Evolutionary conservation across 371 early-diverging fungal species (phyloP).

Genomic region (Smittium culicis): DNA sequence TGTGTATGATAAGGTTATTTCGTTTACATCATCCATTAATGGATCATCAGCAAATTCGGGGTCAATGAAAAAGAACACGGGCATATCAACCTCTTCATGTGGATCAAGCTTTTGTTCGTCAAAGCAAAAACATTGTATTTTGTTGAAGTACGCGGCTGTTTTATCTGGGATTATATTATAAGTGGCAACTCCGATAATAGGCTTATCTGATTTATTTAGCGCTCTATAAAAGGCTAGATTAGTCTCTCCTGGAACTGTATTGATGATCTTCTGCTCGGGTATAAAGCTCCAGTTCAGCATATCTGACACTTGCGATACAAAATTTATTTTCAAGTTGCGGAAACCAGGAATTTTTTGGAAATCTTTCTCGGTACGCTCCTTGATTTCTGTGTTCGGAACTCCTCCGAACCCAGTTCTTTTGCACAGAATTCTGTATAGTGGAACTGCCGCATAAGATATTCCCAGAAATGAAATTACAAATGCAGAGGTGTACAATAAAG

Average conservation of each 20-base stretch:
- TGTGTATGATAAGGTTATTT: conserved; percentile 87
- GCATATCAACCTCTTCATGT: conserved; percentile 95
- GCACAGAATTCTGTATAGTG: conserved; percentile 90
- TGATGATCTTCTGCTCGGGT: conserved; percentile 72
- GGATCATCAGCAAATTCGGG: conserved; percentile 94
- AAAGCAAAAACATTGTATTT: conserved; percentile 98
- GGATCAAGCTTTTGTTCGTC: conserved; percentile 90
- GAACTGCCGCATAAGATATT: conserved; percentile 87
- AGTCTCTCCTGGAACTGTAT: conserved; percentile 89
- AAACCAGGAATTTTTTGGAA: conserved; percentile 40
- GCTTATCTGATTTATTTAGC: conserved; percentile 73
- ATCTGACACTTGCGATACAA: conserved; percentile 67
- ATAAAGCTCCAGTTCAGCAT: conserved; percentile 78
- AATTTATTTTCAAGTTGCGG: conserved; percentile 64
- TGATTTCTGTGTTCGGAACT: conserved; percentile 51
- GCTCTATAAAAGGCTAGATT: conserved; percentile 93
- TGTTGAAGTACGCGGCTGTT: conserved; percentile 89
- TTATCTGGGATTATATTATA: conserved; percentile 90
- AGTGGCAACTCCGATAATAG: conserved; percentile 92
- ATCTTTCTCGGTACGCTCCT: conserved; percentile 41
- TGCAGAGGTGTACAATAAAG: conserved; percentile 60
- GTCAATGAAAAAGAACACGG: conserved; percentile 97
- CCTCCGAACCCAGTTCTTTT: conserved; percentile 85
- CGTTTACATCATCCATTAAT: conserved; percentile 81
- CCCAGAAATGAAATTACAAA: conserved; percentile 76